Evolutionary conservation across 768 basidiomycete genomes (phyloP).

Genomic region (Termitomyces sp.): DNA sequence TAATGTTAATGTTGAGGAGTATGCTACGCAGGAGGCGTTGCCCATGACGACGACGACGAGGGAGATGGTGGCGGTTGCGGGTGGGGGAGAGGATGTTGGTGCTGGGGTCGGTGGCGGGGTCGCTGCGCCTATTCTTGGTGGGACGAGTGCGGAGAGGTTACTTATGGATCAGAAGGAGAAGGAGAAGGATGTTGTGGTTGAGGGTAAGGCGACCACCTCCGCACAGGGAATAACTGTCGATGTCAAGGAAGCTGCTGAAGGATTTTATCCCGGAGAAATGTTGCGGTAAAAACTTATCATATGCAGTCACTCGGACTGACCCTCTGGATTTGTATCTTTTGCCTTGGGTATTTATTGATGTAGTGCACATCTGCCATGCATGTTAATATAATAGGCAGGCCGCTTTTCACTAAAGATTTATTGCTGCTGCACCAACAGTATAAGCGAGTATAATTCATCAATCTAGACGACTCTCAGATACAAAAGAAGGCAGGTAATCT

Average conservation of each 20-base stretch:
- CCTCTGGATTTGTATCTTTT: background rate
- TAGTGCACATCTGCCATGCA: background rate
- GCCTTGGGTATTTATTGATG: background rate
- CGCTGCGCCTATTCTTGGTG: constrained; percentile 9
- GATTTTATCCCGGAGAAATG: constrained; percentile 5
- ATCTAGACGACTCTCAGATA: background rate
- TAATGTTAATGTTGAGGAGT: constrained; percentile 1
- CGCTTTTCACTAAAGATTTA: background rate
- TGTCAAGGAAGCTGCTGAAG: constrained; percentile 11
- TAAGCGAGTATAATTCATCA: too few species aligned
- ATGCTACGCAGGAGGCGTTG: background rate
- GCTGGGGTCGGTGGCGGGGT: constrained; percentile 1
- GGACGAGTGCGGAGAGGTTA: constrained; percentile 9
- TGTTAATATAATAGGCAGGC: too few species aligned
- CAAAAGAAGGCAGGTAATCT: background rate
- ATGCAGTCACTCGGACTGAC: background rate
- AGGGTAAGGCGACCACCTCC: background rate
- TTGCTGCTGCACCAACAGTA: background rate
- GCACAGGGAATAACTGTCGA: constrained; percentile 1
- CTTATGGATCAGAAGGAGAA: background rate
- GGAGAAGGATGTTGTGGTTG: background rate
- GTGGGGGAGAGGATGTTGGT: constrained; percentile 5
- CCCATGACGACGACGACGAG: constrained; percentile 11
- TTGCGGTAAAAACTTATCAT: background rate
- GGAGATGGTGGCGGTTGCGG: constrained; percentile 5